Evolutionary conservation across 176 grass and related monocot species (phyloP).

Genomic region (Aegilops umbellulata): DNA sequence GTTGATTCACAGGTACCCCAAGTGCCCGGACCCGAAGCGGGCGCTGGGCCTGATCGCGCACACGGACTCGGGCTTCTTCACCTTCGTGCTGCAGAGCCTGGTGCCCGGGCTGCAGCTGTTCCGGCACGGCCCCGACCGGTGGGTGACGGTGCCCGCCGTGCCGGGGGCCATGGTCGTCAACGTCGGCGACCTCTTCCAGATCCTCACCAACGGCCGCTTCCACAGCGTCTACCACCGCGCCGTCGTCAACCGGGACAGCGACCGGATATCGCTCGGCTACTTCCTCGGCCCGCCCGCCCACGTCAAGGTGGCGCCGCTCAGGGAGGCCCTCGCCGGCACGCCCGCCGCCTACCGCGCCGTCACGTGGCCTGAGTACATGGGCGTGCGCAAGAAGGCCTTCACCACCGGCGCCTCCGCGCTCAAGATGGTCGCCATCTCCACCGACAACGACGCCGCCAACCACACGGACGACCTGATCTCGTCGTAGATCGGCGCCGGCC

Average conservation of each 20-base stretch:
- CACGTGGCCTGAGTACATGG: conserved; percentile 92
- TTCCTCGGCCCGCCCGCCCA: conserved; percentile 62
- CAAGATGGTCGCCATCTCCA: conserved; percentile 46
- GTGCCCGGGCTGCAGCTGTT: conserved; percentile 88
- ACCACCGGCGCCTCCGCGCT: conserved; percentile 50
- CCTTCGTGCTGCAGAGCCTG: conserved; percentile 82
- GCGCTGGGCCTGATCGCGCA: conserved; percentile 87
- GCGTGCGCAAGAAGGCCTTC: conserved; percentile 71
- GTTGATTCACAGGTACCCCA: conserved; percentile 58
- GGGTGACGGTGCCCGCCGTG: conserved; percentile 71
- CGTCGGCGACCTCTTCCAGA: conserved; percentile 88
- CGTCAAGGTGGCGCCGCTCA: conserved; percentile 58
- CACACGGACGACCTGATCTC: neutral
- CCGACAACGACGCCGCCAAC: neutral
- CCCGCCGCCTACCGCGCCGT: conserved; percentile 68
- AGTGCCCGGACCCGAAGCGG: conserved; percentile 82
- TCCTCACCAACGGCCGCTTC: conserved; percentile 87
- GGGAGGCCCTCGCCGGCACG: conserved; percentile 27
- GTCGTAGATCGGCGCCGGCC: neutral
- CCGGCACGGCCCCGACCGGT: conserved; percentile 43
- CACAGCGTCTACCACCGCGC: conserved; percentile 87
- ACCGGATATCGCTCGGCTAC: conserved; percentile 75
- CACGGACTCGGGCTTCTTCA: conserved; percentile 96
- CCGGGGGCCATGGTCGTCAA: conserved; percentile 71
- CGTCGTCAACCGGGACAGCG: conserved; percentile 63